Conservation (phyloP, 768 basidiomycete species). For the Auriscalpium orientale region DNA sequence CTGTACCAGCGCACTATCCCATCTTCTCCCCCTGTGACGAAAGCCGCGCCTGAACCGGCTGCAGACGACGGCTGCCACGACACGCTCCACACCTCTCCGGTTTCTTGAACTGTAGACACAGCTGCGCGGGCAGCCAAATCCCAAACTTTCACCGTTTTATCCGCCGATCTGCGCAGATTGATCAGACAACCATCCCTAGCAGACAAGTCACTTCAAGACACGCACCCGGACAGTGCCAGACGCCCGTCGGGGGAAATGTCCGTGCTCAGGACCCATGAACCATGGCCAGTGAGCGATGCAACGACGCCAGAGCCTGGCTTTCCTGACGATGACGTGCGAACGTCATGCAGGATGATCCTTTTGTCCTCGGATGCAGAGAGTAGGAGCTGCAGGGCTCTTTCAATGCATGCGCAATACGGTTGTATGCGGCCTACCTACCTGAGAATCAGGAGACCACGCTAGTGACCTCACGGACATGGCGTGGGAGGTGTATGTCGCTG, state of each 20-base stretch:
- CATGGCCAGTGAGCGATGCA: slow-evolving; percentile 80
- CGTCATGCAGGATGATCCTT: slow-evolving; percentile 84
- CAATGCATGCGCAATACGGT: neutral
- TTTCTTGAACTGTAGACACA: slow-evolving; percentile 72
- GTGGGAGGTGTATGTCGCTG: slow-evolving; percentile 75
- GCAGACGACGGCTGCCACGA: slow-evolving; percentile 68
- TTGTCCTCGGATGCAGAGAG: slow-evolving; percentile 92
- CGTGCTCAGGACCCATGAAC: slow-evolving; percentile 83
- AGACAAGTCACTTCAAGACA: slow-evolving; percentile 5
- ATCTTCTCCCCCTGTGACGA: slow-evolving; percentile 71
- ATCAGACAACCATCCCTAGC: neutral
- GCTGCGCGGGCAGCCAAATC: slow-evolving; percentile 67
- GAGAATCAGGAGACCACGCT: slow-evolving; percentile 85
- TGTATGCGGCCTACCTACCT: slow-evolving; percentile 40
- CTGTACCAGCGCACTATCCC: slow-evolving; percentile 74
- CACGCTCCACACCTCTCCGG: slow-evolving; percentile 78
- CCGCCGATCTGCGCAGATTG: slow-evolving; percentile 52
- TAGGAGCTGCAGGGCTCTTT: slow-evolving; percentile 47
- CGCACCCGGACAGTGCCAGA: slow-evolving; percentile 75
- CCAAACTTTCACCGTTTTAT: slow-evolving; percentile 85
- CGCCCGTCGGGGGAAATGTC: slow-evolving; percentile 79
- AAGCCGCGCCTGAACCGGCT: slow-evolving; percentile 51
- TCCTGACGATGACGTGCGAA: slow-evolving; percentile 56
- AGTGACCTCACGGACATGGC: slow-evolving; percentile 85
- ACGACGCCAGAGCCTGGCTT: slow-evolving; percentile 68